Base-by-base conservation (phyloP, 108 stramenopile species). In the Bacterosira constricta region DNA sequence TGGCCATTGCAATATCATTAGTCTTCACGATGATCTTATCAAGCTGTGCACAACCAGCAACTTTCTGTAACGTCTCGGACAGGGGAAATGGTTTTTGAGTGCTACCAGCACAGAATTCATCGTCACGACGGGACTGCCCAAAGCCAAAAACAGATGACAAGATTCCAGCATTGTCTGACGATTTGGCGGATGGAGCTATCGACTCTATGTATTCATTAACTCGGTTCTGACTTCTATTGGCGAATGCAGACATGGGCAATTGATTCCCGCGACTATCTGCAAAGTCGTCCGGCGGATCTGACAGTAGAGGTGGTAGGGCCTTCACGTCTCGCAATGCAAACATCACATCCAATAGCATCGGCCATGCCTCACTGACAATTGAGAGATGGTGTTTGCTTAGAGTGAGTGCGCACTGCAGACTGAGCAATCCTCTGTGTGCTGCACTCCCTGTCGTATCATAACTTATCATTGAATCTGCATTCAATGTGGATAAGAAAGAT, bases 221-320 rank as follows among this genome's bases (percentile, higher is more conserved):
- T 50, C 77, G 66, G 7, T 53, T 55, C 46, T 81, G 75, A 37
- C 85, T 87, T 11, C 79, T 60, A 37, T 71, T 64, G 6, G 89
- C 86, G 75, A 86, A 93, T 13, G 59, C 38, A 10, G 92, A 93
- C 56, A 80, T 59, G 10, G 84, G 88, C 50, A 93, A 62, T 1
- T 87, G 75, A 37, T 89, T 89, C 5, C 92, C 92, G 46, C 82
- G 77, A 60, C 92, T 93, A 60, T 93, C 92, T 10, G 89, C 92
- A 77, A 93, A 93, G 59, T 93, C 92, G 50, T 93, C 92, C 36
- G 90, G 73, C 36, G 90, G 73, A 69, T 89, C 87, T 3, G 88
- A 51, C n/a, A 93, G 63, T 9, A 88, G 73, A n/a, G 78, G 57
- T 9, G 92, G 92, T 7, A 93, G 73, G 6, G 86, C 92, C 41